phyloP scores from a whole-genome alignment of 169 alveolate species.

The Eimeria sp. region DNA sequence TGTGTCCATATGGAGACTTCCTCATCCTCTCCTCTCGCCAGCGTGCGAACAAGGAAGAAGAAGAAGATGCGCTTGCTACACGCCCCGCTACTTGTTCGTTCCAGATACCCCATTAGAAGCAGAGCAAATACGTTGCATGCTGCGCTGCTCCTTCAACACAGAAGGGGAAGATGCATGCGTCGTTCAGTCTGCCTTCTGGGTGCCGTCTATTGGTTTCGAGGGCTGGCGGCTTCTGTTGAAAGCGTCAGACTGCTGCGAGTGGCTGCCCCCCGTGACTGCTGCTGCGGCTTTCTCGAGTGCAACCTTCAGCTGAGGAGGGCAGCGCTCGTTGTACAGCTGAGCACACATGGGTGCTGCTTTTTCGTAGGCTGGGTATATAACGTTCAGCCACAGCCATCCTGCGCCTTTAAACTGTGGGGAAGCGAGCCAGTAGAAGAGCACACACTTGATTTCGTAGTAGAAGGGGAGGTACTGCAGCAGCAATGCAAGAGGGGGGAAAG shows the following conservation, averaged over 20 bases:
- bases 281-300: constrained; percentile 45
- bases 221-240: constrained; percentile 73
- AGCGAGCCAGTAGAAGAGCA: constrained; percentile 83
- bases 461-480: constrained; percentile 62
- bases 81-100: background rate
- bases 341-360: constrained; percentile 61
- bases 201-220: constrained; percentile 38
- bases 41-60: constrained; percentile 20
- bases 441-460: constrained; percentile 71
- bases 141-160: background rate
- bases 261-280: background rate
- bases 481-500: constrained; percentile 54
- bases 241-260: constrained; percentile 45
- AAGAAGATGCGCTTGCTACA: background rate
- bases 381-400: constrained; percentile 81
- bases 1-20: background rate
- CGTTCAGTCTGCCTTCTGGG: constrained; percentile 49
- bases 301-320: constrained; percentile 46
- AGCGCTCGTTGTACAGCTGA: constrained; percentile 50
- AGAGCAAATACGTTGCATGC: background rate
- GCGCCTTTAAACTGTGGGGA: constrained; percentile 81
- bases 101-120: background rate
- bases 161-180: background rate
- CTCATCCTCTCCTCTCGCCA: constrained; percentile 27
- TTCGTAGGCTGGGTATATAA: constrained; percentile 62